Conservation (phyloP, 148 eudicot genomes). For the Heliamphora exappendiculata region DNA sequence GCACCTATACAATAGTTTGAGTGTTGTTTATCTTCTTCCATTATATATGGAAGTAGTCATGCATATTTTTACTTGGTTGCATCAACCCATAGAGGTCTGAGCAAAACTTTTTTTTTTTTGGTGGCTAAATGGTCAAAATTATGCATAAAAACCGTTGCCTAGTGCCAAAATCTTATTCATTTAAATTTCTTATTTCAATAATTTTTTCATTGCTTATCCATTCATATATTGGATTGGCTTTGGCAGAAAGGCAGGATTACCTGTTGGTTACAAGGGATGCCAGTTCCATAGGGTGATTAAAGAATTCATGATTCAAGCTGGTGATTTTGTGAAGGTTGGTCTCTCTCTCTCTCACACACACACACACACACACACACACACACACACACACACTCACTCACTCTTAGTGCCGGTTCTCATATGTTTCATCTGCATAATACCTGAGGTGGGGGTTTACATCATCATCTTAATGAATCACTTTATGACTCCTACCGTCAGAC, state of each 20-base stretch:
- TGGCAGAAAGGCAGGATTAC: slow-evolving; percentile 84
- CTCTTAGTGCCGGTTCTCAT: no score
- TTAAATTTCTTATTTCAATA: background rate
- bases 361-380: no score
- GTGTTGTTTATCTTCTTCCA: background rate
- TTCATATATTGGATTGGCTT: slow-evolving; percentile 11
- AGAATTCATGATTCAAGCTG: slow-evolving; percentile 96
- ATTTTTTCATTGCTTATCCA: background rate
- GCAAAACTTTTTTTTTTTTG: background rate
- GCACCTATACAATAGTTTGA: background rate
- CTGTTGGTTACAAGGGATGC: slow-evolving; percentile 94
- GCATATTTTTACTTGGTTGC: background rate
- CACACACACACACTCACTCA: no score
- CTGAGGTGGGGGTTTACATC: background rate
- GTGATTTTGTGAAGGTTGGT: slow-evolving; percentile 83
- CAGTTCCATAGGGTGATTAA: slow-evolving; percentile 93
- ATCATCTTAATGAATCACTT: background rate
- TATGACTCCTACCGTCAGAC: background rate
- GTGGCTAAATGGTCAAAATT: no score
- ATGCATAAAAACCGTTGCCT: background rate
- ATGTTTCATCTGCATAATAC: background rate
- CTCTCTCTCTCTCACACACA: slow-evolving; percentile 8
- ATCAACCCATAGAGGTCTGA: background rate
- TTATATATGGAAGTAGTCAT: background rate
- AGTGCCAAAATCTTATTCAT: background rate